These are phyloP conservation scores for Brassica carinata DNA, from an alignment of 345 rosid genomes.

Conservation along the genomic window DNA sequence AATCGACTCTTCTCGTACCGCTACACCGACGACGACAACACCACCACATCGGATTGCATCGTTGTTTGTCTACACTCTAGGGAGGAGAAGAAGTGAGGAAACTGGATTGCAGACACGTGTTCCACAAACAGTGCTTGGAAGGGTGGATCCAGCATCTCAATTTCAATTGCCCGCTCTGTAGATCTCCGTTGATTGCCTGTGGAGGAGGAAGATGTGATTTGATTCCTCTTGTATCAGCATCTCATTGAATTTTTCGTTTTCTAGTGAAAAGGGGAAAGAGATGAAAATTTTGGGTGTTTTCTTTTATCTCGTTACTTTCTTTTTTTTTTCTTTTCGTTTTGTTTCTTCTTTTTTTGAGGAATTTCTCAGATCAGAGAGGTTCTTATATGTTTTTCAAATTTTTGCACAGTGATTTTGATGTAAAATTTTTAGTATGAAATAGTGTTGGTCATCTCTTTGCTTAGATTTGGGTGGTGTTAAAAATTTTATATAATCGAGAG, in stretches of 20 bases:
- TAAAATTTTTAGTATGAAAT: neutral
- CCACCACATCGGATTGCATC: slow-evolving; percentile 49
- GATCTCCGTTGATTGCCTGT: slow-evolving; percentile 45
- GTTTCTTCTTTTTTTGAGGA: slow-evolving; percentile 6
- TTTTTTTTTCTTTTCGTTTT: neutral
- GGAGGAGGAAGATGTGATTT: slow-evolving; percentile 9
- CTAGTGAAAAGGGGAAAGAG: neutral
- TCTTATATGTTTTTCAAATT: neutral
- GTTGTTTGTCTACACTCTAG: slow-evolving; percentile 62
- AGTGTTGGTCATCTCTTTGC: neutral
- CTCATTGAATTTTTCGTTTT: neutral
- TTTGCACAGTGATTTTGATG: neutral
- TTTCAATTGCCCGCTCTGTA: slow-evolving; percentile 76
- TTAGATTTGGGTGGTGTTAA: neutral
- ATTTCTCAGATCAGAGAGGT: slow-evolving; percentile 26
- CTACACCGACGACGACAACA: slow-evolving; percentile 32
- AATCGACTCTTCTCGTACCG: slow-evolving; percentile 54
- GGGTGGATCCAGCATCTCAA: slow-evolving; percentile 76
- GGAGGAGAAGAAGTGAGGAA: slow-evolving; percentile 73
- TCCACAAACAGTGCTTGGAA: slow-evolving; percentile 77
- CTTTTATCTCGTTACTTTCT: slow-evolving; percentile 33
- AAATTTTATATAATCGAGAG: neutral
- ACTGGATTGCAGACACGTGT: slow-evolving; percentile 83
- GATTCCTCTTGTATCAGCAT: slow-evolving; percentile 4
- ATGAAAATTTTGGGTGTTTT: slow-evolving; percentile 18